Percentiles rank a stretch among this genome's conserved stretches.
Conservation (phyloP, 805 yeast species). For the Ogataea minuta region DNA sequence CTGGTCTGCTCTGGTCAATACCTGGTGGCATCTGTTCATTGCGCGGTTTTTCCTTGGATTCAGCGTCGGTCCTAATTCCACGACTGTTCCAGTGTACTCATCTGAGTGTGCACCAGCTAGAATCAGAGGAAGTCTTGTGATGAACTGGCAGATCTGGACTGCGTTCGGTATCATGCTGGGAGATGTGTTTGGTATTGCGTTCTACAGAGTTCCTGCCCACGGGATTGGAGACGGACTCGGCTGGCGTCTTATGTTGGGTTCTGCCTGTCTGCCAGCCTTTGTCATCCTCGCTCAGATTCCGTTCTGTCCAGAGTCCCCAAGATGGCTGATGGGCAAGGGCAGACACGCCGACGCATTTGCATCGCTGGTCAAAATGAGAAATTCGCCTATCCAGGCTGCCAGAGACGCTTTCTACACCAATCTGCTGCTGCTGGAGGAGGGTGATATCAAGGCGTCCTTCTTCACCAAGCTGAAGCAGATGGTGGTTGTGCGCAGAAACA, state of each 20-base stretch:
- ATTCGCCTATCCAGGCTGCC: constrained; percentile 27
- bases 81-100: constrained; percentile 39
- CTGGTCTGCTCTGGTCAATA: constrained; percentile 64
- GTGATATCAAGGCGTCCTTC: constrained; percentile 32
- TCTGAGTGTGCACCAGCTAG: constrained; percentile 37
- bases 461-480: constrained; percentile 51
- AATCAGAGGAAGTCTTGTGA: constrained; percentile 43
- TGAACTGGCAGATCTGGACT: constrained; percentile 69
- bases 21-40: constrained; percentile 67
- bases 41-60: constrained; percentile 36
- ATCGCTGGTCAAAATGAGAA: constrained; percentile 40
- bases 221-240: constrained; percentile 43
- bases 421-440: constrained; percentile 62
- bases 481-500: constrained; percentile 72
- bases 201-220: constrained; percentile 36
- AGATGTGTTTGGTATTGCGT: constrained; percentile 31
- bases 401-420: constrained; percentile 39
- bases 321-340: constrained; percentile 42
- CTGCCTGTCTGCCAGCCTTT: constrained; percentile 38
- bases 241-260: constrained; percentile 56
- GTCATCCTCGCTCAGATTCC: constrained; percentile 38
- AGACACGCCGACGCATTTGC: constrained; percentile 42
- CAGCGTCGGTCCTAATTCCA: constrained; percentile 37
- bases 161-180: constrained; percentile 44
- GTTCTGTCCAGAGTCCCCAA: constrained; percentile 43